A percentile compares a stretch with the other conserved stretches of the same genome.
Conservation (phyloP, 2,329 filamentous ascomycete genomes). For the Fusarium sp. region DNA sequence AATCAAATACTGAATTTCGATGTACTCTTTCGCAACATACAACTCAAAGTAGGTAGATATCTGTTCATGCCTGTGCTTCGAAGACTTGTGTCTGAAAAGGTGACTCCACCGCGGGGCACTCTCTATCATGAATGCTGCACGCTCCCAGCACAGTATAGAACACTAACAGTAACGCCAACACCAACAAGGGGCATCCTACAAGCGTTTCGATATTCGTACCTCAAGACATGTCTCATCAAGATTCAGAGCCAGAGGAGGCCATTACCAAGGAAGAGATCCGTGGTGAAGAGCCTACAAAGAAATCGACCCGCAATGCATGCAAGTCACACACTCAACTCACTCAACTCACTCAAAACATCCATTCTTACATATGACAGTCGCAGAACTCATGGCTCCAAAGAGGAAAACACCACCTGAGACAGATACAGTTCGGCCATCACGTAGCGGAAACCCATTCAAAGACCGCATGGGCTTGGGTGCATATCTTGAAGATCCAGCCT, state of each 20-base stretch:
- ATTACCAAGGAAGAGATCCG: conserved; percentile 53
- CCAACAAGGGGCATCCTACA: not conserved
- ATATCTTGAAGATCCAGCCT: conserved; percentile 71
- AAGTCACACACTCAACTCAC: conserved; percentile 19
- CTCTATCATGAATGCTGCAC: conserved; percentile 7
- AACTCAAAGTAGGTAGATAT: not conserved
- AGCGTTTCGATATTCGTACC: not conserved
- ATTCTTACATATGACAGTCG: conserved; percentile 28
- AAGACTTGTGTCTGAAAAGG: not conserved
- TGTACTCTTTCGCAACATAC: not conserved
- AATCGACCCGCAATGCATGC: conserved; percentile 54
- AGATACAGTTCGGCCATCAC: conserved; percentile 21
- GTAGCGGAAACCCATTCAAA: conserved; percentile 49
- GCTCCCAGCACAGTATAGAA: not conserved
- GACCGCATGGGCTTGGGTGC: conserved; percentile 69
- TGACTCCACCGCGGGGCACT: conserved; percentile 27
- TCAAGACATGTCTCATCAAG: conserved; percentile 36
- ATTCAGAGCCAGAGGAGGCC: conserved; percentile 50
- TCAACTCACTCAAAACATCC: not conserved
- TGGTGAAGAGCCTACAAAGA: conserved; percentile 42
- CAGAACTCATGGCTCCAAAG: conserved; percentile 50
- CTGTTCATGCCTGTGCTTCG: not conserved
- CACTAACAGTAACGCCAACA: not conserved
- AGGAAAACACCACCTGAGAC: conserved; percentile 42
- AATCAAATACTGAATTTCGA: not conserved